phyloP scores from a whole-genome alignment of 1,284 basidiomycete species.

The Earliella scabrosa region DNA sequence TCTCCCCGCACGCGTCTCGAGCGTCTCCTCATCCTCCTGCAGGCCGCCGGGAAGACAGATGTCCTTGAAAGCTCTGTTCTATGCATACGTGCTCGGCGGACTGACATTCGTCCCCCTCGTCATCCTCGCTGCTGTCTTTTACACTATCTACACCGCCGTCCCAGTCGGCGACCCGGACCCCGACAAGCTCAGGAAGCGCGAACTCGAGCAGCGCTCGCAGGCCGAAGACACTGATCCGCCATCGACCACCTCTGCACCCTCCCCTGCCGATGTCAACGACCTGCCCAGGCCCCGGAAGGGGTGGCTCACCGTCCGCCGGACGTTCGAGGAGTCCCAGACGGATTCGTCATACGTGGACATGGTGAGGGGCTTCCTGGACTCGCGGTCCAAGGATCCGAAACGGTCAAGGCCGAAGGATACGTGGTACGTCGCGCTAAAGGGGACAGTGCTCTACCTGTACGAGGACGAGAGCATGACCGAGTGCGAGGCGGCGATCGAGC shows the following conservation, averaged over 20 bases:
- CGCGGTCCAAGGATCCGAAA: slow-evolving; percentile 79
- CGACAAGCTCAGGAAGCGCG: slow-evolving; percentile 33
- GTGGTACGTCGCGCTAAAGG: slow-evolving; percentile 90
- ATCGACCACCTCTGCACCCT: slow-evolving; percentile 28
- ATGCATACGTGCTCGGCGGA: slow-evolving; percentile 87
- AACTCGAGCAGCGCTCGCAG: slow-evolving; percentile 31
- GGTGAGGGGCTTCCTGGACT: slow-evolving; percentile 73
- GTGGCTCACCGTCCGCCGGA: slow-evolving; percentile 86
- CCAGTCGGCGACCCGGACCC: slow-evolving; percentile 61
- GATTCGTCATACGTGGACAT: slow-evolving; percentile 74
- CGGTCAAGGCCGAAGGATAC: slow-evolving; percentile 82
- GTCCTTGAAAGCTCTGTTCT: slow-evolving; percentile 69
- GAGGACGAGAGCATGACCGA: slow-evolving; percentile 89
- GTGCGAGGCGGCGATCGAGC: slow-evolving; percentile 84
- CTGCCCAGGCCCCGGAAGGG: slow-evolving; percentile 71
- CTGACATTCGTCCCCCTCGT: slow-evolving; percentile 84
- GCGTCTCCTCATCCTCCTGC: background rate
- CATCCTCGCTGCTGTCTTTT: slow-evolving; percentile 57
- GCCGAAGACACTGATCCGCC: slow-evolving; percentile 35
- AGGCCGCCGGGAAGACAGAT: slow-evolving; percentile 36
- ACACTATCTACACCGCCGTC: slow-evolving; percentile 76
- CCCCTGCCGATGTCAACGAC: slow-evolving; percentile 54
- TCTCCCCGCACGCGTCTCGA: background rate
- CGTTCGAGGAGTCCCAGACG: slow-evolving; percentile 67
- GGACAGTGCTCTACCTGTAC: slow-evolving; percentile 87